phyloP scores from a whole-genome alignment of 1,284 basidiomycete species.

The Ustilago shanxiensis region DNA sequence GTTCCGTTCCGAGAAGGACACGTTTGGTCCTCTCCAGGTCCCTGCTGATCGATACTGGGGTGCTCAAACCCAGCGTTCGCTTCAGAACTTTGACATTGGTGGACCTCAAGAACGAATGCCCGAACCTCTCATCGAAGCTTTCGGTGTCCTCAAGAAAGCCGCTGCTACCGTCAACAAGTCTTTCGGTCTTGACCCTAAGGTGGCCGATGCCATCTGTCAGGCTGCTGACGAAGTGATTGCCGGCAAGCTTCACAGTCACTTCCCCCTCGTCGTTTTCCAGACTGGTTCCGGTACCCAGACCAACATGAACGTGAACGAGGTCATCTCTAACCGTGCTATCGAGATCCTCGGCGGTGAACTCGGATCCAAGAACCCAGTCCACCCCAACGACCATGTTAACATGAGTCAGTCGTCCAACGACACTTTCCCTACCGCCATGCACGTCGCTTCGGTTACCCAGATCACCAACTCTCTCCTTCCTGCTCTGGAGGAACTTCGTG shows the following conservation, averaged over 20 bases:
- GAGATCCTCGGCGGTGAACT: slow-evolving; percentile 95
- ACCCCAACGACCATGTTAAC: slow-evolving; percentile 99
- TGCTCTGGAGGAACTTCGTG: slow-evolving; percentile 84
- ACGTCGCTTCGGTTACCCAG: slow-evolving; percentile 94
- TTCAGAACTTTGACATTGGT: slow-evolving; percentile 99
- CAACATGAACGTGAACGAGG: slow-evolving; percentile 99
- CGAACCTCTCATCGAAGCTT: slow-evolving; percentile 93
- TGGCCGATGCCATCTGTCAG: slow-evolving; percentile 88
- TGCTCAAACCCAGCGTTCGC: slow-evolving; percentile 95
- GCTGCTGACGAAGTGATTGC: slow-evolving; percentile 98
- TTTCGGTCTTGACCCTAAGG: slow-evolving; percentile 90
- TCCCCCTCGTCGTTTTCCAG: slow-evolving; percentile 99
- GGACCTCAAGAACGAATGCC: slow-evolving; percentile 93
- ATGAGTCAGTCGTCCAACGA: slow-evolving; percentile 99
- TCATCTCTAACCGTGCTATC: slow-evolving; percentile 98
- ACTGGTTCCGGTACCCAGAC: slow-evolving; percentile 99
- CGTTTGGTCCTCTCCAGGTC: slow-evolving; percentile 92
- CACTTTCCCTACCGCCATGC: slow-evolving; percentile 99
- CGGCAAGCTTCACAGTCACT: slow-evolving; percentile 85
- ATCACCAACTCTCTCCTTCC: slow-evolving; percentile 85
- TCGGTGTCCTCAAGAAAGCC: slow-evolving; percentile 97
- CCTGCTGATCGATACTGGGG: slow-evolving; percentile 98
- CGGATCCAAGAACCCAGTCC: slow-evolving; percentile 96
- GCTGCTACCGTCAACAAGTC: slow-evolving; percentile 90
- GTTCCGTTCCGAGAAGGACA: slow-evolving; percentile 74